phyloP scores from a whole-genome alignment of 2,329 filamentous ascomycete species.

The Penicillium sp. region DNA sequence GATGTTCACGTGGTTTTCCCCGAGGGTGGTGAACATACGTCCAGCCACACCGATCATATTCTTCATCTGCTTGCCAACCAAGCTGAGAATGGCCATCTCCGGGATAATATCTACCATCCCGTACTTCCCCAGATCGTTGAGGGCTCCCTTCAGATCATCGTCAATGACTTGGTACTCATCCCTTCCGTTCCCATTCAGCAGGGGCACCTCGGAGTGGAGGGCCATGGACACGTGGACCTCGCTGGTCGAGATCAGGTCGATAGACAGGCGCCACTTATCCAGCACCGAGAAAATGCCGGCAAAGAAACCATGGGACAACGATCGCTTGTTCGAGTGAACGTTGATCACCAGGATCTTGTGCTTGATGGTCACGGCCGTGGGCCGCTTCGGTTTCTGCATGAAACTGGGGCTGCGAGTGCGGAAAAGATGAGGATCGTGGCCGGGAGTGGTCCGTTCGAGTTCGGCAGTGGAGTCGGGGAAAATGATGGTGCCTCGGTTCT shows the following conservation, averaged over 20 bases:
- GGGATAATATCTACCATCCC: conserved; percentile 88
- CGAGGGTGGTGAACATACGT: conserved; percentile 90
- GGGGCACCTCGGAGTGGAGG: conserved; percentile 71
- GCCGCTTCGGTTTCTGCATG: conserved; percentile 64
- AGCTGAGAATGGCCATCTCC: conserved; percentile 91
- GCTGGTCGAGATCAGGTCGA: conserved; percentile 92
- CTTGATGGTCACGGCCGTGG: conserved; percentile 94
- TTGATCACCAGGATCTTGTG: conserved; percentile 96
- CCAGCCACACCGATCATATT: conserved; percentile 95
- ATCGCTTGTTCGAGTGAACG: conserved; percentile 95
- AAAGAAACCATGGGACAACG: conserved; percentile 93
- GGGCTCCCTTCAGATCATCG: conserved; percentile 63
- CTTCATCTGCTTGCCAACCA: conserved; percentile 95
- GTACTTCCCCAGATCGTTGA: conserved; percentile 71
- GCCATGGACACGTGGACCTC: conserved; percentile 98
- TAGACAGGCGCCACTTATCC: conserved; percentile 80
- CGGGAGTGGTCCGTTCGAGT: conserved; percentile 48
- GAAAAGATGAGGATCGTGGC: conserved; percentile 58
- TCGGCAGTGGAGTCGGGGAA: conserved; percentile 68
- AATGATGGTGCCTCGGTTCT: conserved; percentile 61
- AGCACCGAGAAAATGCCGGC: conserved; percentile 90
- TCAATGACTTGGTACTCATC: conserved; percentile 56
- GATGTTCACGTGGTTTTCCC: conserved; percentile 91
- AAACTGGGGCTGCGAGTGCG: conserved; percentile 49
- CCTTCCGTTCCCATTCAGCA: conserved; percentile 49